A percentile compares a stretch with the other conserved stretches of the same genome.
These are phyloP conservation scores for Quercus rubra DNA, from an alignment of 306 rosid species.

Conservation along the genomic window DNA sequence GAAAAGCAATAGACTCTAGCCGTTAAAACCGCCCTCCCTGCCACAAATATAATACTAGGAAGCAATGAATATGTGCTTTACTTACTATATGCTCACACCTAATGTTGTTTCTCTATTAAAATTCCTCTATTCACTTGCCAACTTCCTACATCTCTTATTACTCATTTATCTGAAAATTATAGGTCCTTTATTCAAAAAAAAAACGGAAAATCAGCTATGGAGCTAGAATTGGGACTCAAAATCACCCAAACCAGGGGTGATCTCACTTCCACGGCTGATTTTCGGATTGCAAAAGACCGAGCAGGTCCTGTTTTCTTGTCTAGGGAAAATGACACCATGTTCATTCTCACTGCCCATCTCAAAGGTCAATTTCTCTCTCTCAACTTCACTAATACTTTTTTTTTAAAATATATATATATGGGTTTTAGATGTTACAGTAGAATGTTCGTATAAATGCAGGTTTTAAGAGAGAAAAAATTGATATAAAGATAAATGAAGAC, in stretches of 20 bases:
- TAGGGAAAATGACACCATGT: conserved; percentile 46
- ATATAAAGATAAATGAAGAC: conserved; percentile 62
- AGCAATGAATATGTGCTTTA: conserved; percentile 69
- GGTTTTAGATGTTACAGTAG: not conserved
- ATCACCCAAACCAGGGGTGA: conserved; percentile 49
- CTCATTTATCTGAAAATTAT: not conserved
- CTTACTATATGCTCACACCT: conserved; percentile 18
- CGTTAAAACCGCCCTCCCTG: not conserved
- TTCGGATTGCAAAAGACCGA: conserved; percentile 42
- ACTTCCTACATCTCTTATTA: not conserved
- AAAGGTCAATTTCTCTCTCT: conserved; percentile 39
- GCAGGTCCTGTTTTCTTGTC: conserved; percentile 46
- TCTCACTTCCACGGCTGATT: conserved; percentile 36
- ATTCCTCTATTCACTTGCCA: not conserved
- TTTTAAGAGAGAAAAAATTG: conserved; percentile 44
- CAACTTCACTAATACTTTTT: not conserved
- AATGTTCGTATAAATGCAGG: conserved; percentile 47
- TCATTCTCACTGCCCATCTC: conserved; percentile 70
- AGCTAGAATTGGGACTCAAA: conserved; percentile 65
- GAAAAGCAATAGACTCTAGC: conserved; percentile 1
- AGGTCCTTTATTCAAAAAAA: not conserved
- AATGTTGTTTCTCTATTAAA: not conserved
- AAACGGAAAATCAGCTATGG: conserved; percentile 40
- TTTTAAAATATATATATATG: too few relatives aligned
- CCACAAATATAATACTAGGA: conserved; percentile 2